Base-by-base conservation (phyloP, 139 green algal species). In the Tetradesmus obliquus region DNA sequence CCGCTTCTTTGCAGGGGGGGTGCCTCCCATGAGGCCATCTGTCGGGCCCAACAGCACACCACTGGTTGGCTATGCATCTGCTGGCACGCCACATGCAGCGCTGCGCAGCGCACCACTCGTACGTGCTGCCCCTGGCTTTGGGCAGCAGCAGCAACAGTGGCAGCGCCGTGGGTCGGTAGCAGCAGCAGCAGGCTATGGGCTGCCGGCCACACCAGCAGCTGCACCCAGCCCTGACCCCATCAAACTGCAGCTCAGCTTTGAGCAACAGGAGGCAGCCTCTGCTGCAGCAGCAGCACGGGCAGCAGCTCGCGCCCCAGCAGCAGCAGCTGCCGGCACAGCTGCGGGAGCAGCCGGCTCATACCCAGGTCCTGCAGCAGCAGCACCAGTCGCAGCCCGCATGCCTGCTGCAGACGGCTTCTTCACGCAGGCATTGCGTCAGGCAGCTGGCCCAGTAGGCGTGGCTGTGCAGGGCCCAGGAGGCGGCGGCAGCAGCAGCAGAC, bases 221-320 rank as follows among this genome's bases (percentile, higher is more conserved):
- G 84, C 84, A 55, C 32, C 84, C 2, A 76, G 15, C 2, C 66
- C 66, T 24, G 66, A 76, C n/a, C 66, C 66, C 55, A 71, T 54
- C 83, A 88, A 32, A 58, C 19, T 24, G 66, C 20, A 22, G 84
- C 57, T 32, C 45, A 24, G n/a, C 20, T 20, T 22, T 87, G 19
- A 87, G 82, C 10, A 12, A 71, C 82, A 87, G 55, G 66, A 76
- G 5, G 66, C 66, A 76, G 66, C 66, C 66, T 24, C 66, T 87
- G 51, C 82, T 76, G 84, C 84, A 82, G 83, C 83, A 79, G 83
- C 83, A 76, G 51, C 15, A 19, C 32, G 55, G 32, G 24, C 57
- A 51, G 84, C 55, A 58, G 85, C 45, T 53, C 15, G 24, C 20
- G 51, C 10, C 17, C 81, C 53, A 58, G 51, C 66, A 53, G 86